A percentile compares a stretch with the other conserved stretches of the same genome.
Conservation (phyloP, 2,329 filamentous ascomycete species). For the Colletotrichum abscissum region DNA sequence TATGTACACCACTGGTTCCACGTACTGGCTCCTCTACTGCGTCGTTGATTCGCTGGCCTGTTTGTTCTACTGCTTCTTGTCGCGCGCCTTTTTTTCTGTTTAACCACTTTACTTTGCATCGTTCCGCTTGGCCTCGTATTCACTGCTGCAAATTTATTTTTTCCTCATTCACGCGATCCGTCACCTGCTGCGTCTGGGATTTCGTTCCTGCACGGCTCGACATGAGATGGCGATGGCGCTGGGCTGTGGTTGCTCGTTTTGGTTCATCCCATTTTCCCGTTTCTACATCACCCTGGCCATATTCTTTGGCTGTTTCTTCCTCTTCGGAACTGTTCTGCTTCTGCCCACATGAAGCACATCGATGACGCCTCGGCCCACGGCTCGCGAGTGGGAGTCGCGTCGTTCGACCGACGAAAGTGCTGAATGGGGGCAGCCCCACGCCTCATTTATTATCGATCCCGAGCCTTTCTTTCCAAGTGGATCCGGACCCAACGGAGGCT, state of each 20-base stretch:
- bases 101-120: neutral
- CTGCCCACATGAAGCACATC: neutral
- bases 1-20: neutral
- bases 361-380: conserved; percentile 21
- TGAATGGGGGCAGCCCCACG: conserved; percentile 24
- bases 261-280: conserved; percentile 18
- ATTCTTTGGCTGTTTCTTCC: neutral
- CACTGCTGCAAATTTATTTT: neutral
- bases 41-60: neutral
- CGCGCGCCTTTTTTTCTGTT: neutral
- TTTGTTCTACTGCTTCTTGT: neutral
- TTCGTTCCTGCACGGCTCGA: neutral
- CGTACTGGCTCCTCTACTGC: neutral
- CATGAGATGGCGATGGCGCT: conserved; percentile 9
- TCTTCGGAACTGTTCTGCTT: neutral
- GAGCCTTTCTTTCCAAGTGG: conserved; percentile 20
- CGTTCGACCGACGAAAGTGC: conserved; percentile 8
- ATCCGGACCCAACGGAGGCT: neutral
- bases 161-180: neutral
- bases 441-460: conserved; percentile 23
- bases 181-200: neutral
- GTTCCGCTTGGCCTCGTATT: conserved; percentile 1
- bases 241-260: neutral
- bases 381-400: conserved; percentile 13
- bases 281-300: neutral